Conservation (phyloP, 768 basidiomycete genomes). For the Suillus luteus region DNA sequence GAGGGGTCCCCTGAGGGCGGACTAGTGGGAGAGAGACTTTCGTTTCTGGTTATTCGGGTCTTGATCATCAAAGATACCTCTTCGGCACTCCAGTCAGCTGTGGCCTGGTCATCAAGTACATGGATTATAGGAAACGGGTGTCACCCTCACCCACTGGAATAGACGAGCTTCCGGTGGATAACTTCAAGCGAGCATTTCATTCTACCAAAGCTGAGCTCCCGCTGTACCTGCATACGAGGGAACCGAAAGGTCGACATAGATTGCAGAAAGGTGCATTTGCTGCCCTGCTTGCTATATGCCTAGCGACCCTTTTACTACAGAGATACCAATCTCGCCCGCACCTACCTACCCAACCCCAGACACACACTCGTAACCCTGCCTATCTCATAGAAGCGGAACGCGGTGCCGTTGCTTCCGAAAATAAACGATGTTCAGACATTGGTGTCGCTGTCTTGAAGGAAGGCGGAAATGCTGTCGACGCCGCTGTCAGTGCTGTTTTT, state of each 20-base stretch:
- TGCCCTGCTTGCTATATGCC: conserved; percentile 18
- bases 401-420: conserved; percentile 91
- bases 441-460: conserved; percentile 75
- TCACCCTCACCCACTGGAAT: not conserved
- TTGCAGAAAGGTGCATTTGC: conserved; percentile 19
- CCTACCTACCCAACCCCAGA: not conserved
- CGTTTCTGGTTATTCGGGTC: too few species aligned
- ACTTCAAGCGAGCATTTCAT: not conserved
- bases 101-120: not conserved
- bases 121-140: not conserved
- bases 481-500: conserved; percentile 76
- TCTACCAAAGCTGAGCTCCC: conserved; percentile 5
- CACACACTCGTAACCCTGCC: conserved; percentile 46
- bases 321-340: not conserved
- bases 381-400: conserved; percentile 63
- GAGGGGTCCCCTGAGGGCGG: too few species aligned
- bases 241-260: conserved; percentile 5
- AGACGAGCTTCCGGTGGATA: not conserved
- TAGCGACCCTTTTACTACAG: conserved; percentile 11
- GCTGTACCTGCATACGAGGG: not conserved
- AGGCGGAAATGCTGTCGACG: conserved; percentile 92
- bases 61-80: too few species aligned
- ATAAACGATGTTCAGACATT: conserved; percentile 80
- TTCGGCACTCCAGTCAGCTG: too few species aligned
- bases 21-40: too few species aligned